Conservation (phyloP, 495 filamentous ascomycete genomes). For the Aspergillus affinis region DNA sequence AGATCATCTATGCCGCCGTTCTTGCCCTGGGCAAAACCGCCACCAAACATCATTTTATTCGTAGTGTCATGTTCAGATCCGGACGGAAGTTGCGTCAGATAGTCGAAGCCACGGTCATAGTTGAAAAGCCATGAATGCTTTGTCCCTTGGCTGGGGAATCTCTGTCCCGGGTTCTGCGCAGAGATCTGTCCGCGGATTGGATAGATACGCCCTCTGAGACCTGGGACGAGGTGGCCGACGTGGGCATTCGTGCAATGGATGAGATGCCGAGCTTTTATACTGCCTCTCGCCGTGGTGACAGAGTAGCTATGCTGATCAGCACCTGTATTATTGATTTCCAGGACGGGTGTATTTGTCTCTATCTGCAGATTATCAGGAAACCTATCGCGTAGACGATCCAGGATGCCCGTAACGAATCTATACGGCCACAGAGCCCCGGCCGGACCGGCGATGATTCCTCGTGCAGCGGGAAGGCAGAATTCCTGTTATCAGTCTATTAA, state of each 20-base stretch:
- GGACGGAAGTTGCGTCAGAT: conserved; percentile 67
- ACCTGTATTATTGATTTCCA: conserved; percentile 28
- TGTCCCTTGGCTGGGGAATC: conserved; percentile 29
- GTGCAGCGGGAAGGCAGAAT: conserved; percentile 42
- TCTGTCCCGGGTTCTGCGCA: conserved; percentile 57
- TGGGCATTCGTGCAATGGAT: conserved; percentile 80
- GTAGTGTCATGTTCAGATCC: conserved; percentile 28
- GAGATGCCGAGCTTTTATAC: conserved; percentile 55
- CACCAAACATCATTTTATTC: conserved; percentile 65
- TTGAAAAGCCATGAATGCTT: conserved; percentile 40
- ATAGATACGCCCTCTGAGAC: conserved; percentile 68
- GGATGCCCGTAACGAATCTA: conserved; percentile 66
- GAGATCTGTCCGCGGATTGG: conserved; percentile 73
- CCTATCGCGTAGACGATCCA: conserved; percentile 54
- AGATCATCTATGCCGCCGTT: conserved; percentile 50
- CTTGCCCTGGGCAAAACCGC: conserved; percentile 51
- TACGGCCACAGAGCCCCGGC: conserved; percentile 72
- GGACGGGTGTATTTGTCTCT: conserved; percentile 72
- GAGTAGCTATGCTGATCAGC: conserved; percentile 18
- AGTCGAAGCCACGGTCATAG: conserved; percentile 71
- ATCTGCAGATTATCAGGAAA: conserved; percentile 56
- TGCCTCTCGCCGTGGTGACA: conserved; percentile 63
- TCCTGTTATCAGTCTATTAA: conserved; percentile 15
- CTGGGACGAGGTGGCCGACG: conserved; percentile 68
- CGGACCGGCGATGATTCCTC: conserved; percentile 41